Conservation (phyloP, 169 alveolate species). For the Sarcocystis neurona region DNA sequence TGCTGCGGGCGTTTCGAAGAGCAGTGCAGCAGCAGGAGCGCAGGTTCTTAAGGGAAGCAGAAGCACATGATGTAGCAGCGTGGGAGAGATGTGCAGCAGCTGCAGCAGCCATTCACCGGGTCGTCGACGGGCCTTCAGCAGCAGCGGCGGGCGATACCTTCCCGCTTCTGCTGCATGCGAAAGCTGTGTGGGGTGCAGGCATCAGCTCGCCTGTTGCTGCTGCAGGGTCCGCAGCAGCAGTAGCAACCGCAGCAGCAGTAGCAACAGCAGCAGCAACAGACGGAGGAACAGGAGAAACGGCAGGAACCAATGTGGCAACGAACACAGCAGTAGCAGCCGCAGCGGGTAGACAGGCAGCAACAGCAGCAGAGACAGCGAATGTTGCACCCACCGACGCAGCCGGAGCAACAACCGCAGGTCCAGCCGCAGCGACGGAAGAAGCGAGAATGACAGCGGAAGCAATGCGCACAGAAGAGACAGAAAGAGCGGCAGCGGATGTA, state of each 20-base stretch:
- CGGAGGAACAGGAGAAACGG: background rate
- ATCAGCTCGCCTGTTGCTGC: conserved; percentile 15
- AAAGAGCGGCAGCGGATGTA: background rate
- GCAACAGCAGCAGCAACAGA: background rate
- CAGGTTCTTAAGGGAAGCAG: background rate
- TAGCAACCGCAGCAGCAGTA: background rate
- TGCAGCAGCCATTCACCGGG: conserved; percentile 35
- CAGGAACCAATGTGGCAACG: background rate
- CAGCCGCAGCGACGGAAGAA: background rate
- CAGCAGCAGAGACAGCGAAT: conserved; percentile 6
- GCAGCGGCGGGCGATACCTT: background rate
- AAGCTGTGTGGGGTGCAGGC: background rate
- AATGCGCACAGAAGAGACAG: background rate
- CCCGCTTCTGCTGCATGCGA: background rate
- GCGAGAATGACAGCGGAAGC: background rate
- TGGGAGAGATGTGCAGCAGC: conserved; percentile 6
- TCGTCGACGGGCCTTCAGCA: conserved; percentile 24
- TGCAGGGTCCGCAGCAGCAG: conserved; percentile 38
- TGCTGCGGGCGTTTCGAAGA: background rate
- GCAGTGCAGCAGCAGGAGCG: background rate
- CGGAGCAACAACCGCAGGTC: background rate
- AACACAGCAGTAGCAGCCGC: background rate
- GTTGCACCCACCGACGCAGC: background rate
- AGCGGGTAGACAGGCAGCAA: background rate
- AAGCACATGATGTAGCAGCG: background rate